Evolutionary conservation across 805 yeast genomes (phyloP), one percentile per base, ranked within the genome.

Genomic region (Starmera amethionina): DNA sequence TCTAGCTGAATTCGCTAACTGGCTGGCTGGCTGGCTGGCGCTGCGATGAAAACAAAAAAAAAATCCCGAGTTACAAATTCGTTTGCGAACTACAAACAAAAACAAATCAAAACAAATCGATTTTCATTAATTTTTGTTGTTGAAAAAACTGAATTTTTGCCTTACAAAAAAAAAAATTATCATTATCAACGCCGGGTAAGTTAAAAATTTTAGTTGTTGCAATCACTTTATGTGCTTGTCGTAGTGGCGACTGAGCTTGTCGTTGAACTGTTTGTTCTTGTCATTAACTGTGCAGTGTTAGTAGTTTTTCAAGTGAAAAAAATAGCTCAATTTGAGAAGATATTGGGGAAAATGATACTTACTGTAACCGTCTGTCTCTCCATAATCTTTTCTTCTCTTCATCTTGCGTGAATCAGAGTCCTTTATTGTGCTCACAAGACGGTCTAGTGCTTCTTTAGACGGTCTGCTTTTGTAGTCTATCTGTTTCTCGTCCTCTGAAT

Each of bases 251-350:
- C 72, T 58, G 46, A 84, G 62, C 51, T 84, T 83, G 54, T 72
- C 73, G 59, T 83, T 84, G 59, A 83, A 84, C 48, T 80, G 79
- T 53, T 70, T 73, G 64, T 84, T 84, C 58, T 79, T 79, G 46
- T 79, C 86, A 54, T 80, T 83, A 53, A 84, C 52, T 47, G 31
- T 30, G 4, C 4, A 5, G 2, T 15, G 3, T 13, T 6, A 5
- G 5, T 19, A n/a, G 16, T 10, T 16, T 16, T 4, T 16, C 18
- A 16, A 16, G 8, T 10, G 31, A 37, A 27, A n/a, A 33, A n/a
- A 13, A 13, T 28, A 2, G 8, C 25, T 12, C 10, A 14, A 2
- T 19, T 8, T 18, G n/a, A 22, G 14, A 8, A 13, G 3, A 25
- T 9, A 18, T n/a, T n/a, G 16, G 16, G 13, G 11, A 19, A 22